These are phyloP conservation scores for Suillus occidentalis DNA, from an alignment of 768 basidiomycete genomes.

Conservation along the genomic window DNA sequence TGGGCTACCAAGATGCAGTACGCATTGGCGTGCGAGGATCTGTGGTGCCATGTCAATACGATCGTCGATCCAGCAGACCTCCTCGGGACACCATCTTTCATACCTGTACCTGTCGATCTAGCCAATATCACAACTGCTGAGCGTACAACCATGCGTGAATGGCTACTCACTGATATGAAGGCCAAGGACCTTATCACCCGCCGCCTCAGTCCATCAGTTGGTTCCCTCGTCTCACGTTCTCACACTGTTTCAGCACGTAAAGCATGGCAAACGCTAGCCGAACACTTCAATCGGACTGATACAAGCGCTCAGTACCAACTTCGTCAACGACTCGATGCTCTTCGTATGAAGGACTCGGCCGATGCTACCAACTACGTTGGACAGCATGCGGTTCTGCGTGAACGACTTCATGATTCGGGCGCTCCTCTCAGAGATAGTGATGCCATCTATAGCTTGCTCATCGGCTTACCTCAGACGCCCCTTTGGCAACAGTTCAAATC, in stretches of 20 bases:
- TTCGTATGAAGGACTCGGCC: no score
- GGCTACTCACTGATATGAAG: not conserved
- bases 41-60: conserved; percentile 5
- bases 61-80: not conserved
- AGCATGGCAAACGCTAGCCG: not conserved
- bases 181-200: not conserved
- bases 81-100: not conserved
- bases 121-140: not conserved
- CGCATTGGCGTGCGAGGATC: not conserved
- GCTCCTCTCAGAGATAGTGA: no score
- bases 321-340: not conserved
- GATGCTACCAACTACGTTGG: no score
- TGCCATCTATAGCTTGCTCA: no score
- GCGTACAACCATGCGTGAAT: not conserved
- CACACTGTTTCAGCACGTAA: not conserved
- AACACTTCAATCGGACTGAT: not conserved
- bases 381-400: no score
- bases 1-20: conserved; percentile 3
- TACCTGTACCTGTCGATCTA: not conserved
- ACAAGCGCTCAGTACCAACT: not conserved
- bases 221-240: not conserved
- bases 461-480: no score
- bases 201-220: fast-evolving
- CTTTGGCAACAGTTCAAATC: no score
- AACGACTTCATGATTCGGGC: no score